Percentiles rank a stretch among this genome's conserved stretches.
phyloP scores from a whole-genome alignment of 2,329 filamentous ascomycete species.

The Parastagonospora nodorum region DNA sequence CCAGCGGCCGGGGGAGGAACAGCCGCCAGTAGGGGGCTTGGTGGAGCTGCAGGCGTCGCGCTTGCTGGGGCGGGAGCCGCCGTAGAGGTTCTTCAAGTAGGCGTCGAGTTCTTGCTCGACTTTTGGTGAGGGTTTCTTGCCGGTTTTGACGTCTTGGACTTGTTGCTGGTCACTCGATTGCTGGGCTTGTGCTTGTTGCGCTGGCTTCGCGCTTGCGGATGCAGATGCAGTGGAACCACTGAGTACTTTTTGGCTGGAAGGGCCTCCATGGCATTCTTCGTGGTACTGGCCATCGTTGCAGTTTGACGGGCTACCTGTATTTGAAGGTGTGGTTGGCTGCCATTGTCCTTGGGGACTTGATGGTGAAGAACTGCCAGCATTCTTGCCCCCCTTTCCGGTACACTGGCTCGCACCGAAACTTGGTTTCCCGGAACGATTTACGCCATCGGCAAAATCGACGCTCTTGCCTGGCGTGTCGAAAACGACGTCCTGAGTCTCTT shows the following conservation, averaged over 20 bases:
- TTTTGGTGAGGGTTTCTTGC: conserved; percentile 6
- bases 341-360: conserved; percentile 15
- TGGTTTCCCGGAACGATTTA: conserved; percentile 23
- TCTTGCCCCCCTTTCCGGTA: conserved; percentile 21
- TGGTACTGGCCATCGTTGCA: conserved; percentile 19
- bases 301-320: background rate
- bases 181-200: background rate
- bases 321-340: background rate
- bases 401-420: conserved; percentile 21
- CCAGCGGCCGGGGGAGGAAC: background rate
- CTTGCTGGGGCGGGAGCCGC: background rate
- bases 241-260: background rate
- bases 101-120: conserved; percentile 21
- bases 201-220: background rate
- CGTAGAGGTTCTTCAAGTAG: conserved; percentile 17
- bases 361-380: conserved; percentile 12
- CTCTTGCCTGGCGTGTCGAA: conserved; percentile 50
- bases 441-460: conserved; percentile 46
- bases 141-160: conserved; percentile 1
- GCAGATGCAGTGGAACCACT: background rate
- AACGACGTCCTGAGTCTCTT: conserved; percentile 45
- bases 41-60: background rate
- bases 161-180: background rate
- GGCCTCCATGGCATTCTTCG: conserved; percentile 9
- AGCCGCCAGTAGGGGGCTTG: background rate